Percentiles rank a stretch among this genome's conserved stretches.
Evolutionary conservation across 2,329 filamentous ascomycete species (phyloP).

Genomic region (Colletotrichum plurivorum): DNA sequence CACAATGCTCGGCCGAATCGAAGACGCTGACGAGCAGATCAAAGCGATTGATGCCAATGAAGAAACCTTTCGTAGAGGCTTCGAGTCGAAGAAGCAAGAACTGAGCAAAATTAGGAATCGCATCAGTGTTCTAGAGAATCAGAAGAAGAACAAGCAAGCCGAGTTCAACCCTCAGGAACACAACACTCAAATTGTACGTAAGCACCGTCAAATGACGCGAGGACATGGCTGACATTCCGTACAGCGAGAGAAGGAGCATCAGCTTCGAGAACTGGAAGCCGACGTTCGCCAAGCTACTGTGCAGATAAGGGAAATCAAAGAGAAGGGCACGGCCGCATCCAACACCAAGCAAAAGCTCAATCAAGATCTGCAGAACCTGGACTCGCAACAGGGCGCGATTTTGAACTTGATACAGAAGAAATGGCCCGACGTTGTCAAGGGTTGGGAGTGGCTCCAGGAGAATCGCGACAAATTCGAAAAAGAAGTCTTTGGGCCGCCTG

Average conservation of each 20-base stretch:
- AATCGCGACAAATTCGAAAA: slow-evolving; percentile 80
- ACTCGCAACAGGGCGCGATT: slow-evolving; percentile 83
- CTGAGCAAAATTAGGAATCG: slow-evolving; percentile 63
- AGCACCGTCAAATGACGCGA: not conserved
- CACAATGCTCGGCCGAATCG: slow-evolving; percentile 57
- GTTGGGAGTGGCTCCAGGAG: slow-evolving; percentile 86
- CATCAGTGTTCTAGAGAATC: slow-evolving; percentile 75
- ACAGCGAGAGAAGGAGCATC: slow-evolving; percentile 74
- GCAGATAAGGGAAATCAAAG: slow-evolving; percentile 59
- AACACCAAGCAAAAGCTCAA: slow-evolving; percentile 56
- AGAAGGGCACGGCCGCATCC: slow-evolving; percentile 57
- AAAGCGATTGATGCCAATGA: slow-evolving; percentile 56
- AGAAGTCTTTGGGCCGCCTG: slow-evolving; percentile 84
- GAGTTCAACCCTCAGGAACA: slow-evolving; percentile 79
- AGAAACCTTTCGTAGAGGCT: slow-evolving; percentile 65
- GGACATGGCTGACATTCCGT: slow-evolving; percentile 45
- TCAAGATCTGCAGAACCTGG: slow-evolving; percentile 69
- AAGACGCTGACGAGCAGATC: slow-evolving; percentile 46
- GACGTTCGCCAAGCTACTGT: slow-evolving; percentile 53
- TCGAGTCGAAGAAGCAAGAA: slow-evolving; percentile 66
- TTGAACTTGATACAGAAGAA: slow-evolving; percentile 73
- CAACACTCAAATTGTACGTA: slow-evolving; percentile 79
- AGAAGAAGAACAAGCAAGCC: slow-evolving; percentile 72
- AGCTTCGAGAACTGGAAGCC: slow-evolving; percentile 64
- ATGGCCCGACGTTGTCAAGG: slow-evolving; percentile 75